Evolutionary conservation across 2,329 filamentous ascomycete species (phyloP).

Genomic region (Colletotrichum nymphaeae): DNA sequence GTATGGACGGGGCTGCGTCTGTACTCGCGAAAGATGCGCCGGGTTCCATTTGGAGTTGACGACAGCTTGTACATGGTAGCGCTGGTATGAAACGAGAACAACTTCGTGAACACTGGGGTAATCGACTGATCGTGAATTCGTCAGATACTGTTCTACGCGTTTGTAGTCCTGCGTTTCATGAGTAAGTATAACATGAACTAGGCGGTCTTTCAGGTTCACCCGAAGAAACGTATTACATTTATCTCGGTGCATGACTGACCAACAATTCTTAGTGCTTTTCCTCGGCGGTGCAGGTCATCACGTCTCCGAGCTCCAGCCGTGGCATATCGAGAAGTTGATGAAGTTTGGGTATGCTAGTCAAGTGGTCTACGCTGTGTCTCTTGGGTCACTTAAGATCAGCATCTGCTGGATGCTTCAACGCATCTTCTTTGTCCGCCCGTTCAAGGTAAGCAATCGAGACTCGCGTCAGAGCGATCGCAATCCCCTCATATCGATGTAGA

Average conservation of each 20-base stretch:
- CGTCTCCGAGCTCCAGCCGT: slow-evolving; percentile 24
- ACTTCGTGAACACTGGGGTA: neutral
- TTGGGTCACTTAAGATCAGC: slow-evolving; percentile 38
- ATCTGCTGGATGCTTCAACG: slow-evolving; percentile 39
- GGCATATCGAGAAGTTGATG: slow-evolving; percentile 26
- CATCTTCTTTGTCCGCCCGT: slow-evolving; percentile 36
- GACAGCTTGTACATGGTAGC: slow-evolving; percentile 8
- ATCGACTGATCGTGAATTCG: neutral
- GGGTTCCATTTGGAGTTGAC: slow-evolving; percentile 7
- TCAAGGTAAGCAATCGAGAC: slow-evolving; percentile 9
- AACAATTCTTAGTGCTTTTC: slow-evolving; percentile 31
- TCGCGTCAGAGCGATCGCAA: too few species aligned
- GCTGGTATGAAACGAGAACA: neutral
- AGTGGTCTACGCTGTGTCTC: slow-evolving; percentile 36
- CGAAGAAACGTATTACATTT: too few species aligned
- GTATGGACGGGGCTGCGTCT: slow-evolving; percentile 14
- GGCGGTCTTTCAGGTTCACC: too few species aligned
- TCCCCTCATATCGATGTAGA: neutral
- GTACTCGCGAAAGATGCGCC: slow-evolving; percentile 14
- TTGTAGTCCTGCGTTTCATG: slow-evolving; percentile 3
- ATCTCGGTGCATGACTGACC: neutral
- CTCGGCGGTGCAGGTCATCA: slow-evolving; percentile 38
- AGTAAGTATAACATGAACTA: neutral
- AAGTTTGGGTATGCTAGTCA: slow-evolving; percentile 36
- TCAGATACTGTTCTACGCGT: slow-evolving; percentile 12